Evolutionary conservation across 306 rosid species (phyloP).

Genomic region (Parietaria judaica): DNA sequence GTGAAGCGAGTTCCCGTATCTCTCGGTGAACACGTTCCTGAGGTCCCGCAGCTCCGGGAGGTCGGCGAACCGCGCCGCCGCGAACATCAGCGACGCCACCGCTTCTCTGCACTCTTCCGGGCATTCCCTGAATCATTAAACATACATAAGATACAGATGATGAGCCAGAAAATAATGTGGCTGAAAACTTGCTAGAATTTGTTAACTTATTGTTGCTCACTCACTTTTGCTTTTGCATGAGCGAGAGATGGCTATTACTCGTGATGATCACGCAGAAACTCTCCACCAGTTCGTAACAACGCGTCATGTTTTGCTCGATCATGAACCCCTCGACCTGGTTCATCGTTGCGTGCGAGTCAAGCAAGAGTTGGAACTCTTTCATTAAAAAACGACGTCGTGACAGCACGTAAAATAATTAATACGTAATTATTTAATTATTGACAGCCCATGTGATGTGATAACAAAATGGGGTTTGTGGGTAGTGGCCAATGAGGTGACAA

Average conservation of each 20-base stretch:
- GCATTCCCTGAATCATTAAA: conserved; percentile 40
- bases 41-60: conserved; percentile 72
- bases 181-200: not conserved
- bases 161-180: not conserved
- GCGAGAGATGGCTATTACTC: conserved; percentile 42
- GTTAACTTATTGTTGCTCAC: conserved; percentile 19
- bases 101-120: conserved; percentile 93
- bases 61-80: conserved; percentile 64
- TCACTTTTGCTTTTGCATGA: conserved; percentile 51
- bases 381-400: not conserved
- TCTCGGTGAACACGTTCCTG: conserved; percentile 42
- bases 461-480: too few relatives aligned
- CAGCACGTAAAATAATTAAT: not conserved
- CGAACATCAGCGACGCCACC: conserved; percentile 55
- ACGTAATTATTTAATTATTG: not conserved
- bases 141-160: not conserved
- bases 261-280: conserved; percentile 40
- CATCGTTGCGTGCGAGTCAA: not conserved
- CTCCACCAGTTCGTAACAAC: conserved; percentile 46
- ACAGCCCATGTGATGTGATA: not conserved
- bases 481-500: too few relatives aligned
- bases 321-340: conserved; percentile 52
- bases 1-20: conserved; percentile 49
- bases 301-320: conserved; percentile 42
- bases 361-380: not conserved